Evolutionary conservation across 140 eudicot genomes (phyloP).

Genomic region (Stevia rebaudiana): DNA sequence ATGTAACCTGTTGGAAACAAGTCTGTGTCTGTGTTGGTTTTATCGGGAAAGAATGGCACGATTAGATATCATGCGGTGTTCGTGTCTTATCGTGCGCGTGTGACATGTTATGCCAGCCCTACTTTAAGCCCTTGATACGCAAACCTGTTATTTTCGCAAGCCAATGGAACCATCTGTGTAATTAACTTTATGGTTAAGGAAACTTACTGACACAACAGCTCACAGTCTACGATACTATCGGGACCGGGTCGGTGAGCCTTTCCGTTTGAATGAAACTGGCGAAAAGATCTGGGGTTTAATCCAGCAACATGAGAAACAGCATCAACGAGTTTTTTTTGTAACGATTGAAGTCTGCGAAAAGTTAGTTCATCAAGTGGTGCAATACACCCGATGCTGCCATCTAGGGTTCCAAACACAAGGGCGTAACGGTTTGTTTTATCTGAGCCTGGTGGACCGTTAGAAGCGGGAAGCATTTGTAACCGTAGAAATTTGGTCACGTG

Average conservation of each 20-base stretch:
- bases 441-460: slow-evolving; percentile 41
- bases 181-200: too few species aligned
- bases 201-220: slow-evolving; percentile 84
- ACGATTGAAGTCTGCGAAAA: slow-evolving; percentile 87
- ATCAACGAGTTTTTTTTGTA: slow-evolving; percentile 87
- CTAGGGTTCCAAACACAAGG: slow-evolving; percentile 75
- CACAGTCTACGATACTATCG: slow-evolving; percentile 86
- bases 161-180: too few species aligned
- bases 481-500: slow-evolving; percentile 85
- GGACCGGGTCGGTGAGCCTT: slow-evolving; percentile 99
- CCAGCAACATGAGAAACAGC: slow-evolving; percentile 94
- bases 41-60: too few species aligned
- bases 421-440: slow-evolving; percentile 89
- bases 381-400: slow-evolving; percentile 90
- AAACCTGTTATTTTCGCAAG: too few species aligned
- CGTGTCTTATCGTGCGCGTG: too few species aligned
- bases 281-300: slow-evolving; percentile 83
- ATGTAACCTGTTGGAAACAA: too few species aligned
- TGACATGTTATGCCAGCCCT: too few species aligned
- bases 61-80: too few species aligned
- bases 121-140: too few species aligned
- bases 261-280: slow-evolving; percentile 76
- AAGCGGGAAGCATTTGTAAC: slow-evolving; percentile 78
- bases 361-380: slow-evolving; percentile 94
- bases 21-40: too few species aligned